A percentile compares a stretch with the other conserved stretches of the same genome.
Evolutionary conservation across 2,329 filamentous ascomycete genomes (phyloP).

Genomic region (Scedosporium apiospermum): DNA sequence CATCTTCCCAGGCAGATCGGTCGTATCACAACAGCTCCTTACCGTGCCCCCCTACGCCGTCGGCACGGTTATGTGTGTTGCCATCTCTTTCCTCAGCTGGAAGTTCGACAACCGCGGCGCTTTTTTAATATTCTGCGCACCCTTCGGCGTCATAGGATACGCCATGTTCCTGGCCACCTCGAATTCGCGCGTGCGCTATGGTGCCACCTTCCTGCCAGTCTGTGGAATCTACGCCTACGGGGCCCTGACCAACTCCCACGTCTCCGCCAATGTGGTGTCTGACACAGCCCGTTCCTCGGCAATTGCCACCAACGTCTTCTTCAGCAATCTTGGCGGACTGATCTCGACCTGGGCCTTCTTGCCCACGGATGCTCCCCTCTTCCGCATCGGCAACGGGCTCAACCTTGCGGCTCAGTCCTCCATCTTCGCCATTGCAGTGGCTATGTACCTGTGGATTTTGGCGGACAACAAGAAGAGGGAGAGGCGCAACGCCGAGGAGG

Average conservation of each 20-base stretch:
- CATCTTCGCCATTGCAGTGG: slow-evolving; percentile 39
- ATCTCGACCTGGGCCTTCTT: slow-evolving; percentile 58
- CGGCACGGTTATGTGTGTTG: slow-evolving; percentile 49
- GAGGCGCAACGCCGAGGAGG: slow-evolving; percentile 21
- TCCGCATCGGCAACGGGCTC: slow-evolving; percentile 60
- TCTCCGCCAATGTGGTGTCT: slow-evolving; percentile 57
- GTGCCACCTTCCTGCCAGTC: slow-evolving; percentile 57
- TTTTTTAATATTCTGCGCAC: slow-evolving; percentile 48
- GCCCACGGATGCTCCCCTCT: slow-evolving; percentile 55
- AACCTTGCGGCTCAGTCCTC: slow-evolving; percentile 50
- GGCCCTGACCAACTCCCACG: slow-evolving; percentile 55
- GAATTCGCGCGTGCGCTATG: slow-evolving; percentile 47
- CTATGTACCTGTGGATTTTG: slow-evolving; percentile 48
- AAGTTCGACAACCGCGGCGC: slow-evolving; percentile 47
- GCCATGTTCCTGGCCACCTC: slow-evolving; percentile 54
- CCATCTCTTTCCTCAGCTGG: slow-evolving; percentile 50
- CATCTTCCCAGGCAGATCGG: slow-evolving; percentile 51
- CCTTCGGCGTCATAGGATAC: slow-evolving; percentile 50
- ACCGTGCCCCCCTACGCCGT: slow-evolving; percentile 63
- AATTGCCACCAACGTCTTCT: slow-evolving; percentile 48
- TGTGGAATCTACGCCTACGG: slow-evolving; percentile 53
- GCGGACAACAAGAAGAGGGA: slow-evolving; percentile 41
- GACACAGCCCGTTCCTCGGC: slow-evolving; percentile 56
- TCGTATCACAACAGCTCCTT: slow-evolving; percentile 55
- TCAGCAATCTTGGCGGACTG: slow-evolving; percentile 61